Conservation (phyloP, 768 basidiomycete species). For the Imleria badia region DNA sequence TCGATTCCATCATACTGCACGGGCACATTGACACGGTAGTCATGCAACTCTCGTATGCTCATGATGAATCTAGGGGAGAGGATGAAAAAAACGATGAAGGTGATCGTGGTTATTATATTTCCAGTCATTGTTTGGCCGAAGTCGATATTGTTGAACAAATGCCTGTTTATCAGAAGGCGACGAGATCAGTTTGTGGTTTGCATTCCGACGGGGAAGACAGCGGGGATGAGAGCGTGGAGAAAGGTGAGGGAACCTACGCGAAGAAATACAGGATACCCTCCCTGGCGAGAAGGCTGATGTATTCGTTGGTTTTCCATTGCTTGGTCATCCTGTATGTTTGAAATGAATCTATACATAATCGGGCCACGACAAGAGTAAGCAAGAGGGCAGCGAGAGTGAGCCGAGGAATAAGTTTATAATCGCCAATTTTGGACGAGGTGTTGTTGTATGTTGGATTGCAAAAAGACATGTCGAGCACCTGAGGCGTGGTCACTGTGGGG, state of each 20-base stretch:
- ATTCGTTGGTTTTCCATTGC: conserved; percentile 11
- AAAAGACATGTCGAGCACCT: conserved; percentile 12
- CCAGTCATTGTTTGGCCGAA: not conserved
- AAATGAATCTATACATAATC: conserved; percentile 1
- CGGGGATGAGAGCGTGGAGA: too few species aligned
- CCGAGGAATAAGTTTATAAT: conserved; percentile 8
- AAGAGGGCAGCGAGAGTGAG: conserved; percentile 6
- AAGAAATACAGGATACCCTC: conserved; percentile 16
- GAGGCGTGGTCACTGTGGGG: conserved; percentile 4
- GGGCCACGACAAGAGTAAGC: conserved; percentile 1
- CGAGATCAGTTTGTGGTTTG: not conserved
- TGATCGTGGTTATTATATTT: not conserved
- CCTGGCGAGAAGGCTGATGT: conserved; percentile 10
- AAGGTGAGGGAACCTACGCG: too few species aligned
- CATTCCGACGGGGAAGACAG: not conserved
- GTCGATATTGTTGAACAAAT: conserved; percentile 5
- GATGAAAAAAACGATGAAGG: not conserved
- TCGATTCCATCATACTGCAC: conserved; percentile 2
- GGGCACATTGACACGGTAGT: too few species aligned
- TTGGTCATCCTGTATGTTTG: conserved; percentile 4
- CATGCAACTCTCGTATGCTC: conserved; percentile 12
- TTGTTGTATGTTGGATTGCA: not conserved
- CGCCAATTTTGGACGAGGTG: not conserved
- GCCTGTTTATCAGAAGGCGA: not conserved
- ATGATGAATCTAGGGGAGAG: conserved; percentile 22